These are phyloP conservation scores for Exophiala mesophila DNA, from an alignment of 2,329 filamentous ascomycete species.

Conservation along the genomic window DNA sequence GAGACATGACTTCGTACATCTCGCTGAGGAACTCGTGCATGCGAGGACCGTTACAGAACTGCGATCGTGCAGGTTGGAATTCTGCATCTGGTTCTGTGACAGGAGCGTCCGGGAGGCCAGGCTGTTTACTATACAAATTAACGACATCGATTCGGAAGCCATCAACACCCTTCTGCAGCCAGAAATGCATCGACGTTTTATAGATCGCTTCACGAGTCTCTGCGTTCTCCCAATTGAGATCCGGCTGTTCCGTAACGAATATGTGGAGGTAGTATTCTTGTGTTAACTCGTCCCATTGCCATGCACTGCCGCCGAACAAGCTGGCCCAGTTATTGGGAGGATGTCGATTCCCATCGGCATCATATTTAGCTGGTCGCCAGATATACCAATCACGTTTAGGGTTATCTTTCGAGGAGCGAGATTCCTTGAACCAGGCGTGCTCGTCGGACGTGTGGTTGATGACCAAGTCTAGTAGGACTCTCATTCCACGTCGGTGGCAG, in stretches of 20 bases:
- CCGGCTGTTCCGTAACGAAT: constrained; percentile 66
- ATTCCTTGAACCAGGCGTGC: constrained; percentile 56
- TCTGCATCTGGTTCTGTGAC: constrained; percentile 35
- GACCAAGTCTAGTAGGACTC: constrained; percentile 67
- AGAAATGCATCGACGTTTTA: constrained; percentile 64
- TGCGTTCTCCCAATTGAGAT: constrained; percentile 70
- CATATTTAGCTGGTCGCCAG: constrained; percentile 55
- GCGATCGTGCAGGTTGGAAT: constrained; percentile 44
- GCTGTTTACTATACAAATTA: constrained; percentile 11
- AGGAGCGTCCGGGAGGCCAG: constrained; percentile 29
- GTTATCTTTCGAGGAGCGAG: constrained; percentile 33
- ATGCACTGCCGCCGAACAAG: constrained; percentile 31
- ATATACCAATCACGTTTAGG: constrained; percentile 59
- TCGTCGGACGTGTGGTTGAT: constrained; percentile 66
- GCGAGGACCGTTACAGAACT: constrained; percentile 51
- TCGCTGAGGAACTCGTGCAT: constrained; percentile 54
- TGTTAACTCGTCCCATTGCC: constrained; percentile 2
- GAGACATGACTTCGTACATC: constrained; percentile 46
- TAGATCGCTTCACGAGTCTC: constrained; percentile 61
- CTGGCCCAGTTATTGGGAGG: constrained; percentile 55
- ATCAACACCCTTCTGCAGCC: constrained; percentile 64
- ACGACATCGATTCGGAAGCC: constrained; percentile 58
- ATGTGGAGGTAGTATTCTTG: constrained; percentile 64
- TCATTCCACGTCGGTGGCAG: constrained; percentile 59
- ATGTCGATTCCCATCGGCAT: constrained; percentile 50